These are phyloP conservation scores for Jacaranda mimosifolia DNA, from an alignment of 257 asterid species.

Conservation along the genomic window DNA sequence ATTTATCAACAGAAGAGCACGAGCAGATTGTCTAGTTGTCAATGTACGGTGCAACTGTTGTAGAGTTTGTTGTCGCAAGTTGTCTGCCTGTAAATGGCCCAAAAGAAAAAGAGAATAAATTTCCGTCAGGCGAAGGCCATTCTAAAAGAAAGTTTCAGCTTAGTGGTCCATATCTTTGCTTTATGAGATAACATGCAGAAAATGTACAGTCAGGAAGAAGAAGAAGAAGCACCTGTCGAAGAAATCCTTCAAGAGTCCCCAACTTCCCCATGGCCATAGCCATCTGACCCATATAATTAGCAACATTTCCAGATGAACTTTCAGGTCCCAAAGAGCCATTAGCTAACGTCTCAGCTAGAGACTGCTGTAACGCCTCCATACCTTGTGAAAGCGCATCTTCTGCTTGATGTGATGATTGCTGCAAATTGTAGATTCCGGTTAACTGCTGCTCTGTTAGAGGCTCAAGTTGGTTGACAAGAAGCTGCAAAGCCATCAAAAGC, in stretches of 20 bases:
- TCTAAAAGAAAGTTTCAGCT: too few relatives aligned
- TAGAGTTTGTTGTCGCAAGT: constrained; percentile 43
- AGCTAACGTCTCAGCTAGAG: constrained; percentile 55
- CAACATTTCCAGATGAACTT: constrained; percentile 48
- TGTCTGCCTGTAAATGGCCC: constrained; percentile 39
- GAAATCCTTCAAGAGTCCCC: constrained; percentile 61
- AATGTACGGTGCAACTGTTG: constrained; percentile 43
- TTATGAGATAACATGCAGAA: too few relatives aligned
- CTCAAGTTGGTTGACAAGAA: constrained; percentile 42
- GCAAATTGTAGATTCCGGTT: constrained; percentile 43
- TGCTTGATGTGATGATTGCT: constrained; percentile 54
- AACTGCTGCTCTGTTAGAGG: constrained; percentile 51
- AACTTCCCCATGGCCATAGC: constrained; percentile 63
- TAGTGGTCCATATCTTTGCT: too few relatives aligned
- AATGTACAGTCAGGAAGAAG: neutral
- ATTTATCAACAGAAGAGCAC: constrained; percentile 39
- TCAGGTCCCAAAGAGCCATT: constrained; percentile 38
- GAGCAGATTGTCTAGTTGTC: constrained; percentile 46
- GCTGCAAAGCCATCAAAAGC: constrained; percentile 27
- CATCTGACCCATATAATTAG: constrained; percentile 60
- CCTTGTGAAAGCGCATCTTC: constrained; percentile 63
- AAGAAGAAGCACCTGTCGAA: constrained; percentile 41
- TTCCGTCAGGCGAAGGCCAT: neutral
- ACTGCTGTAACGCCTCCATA: constrained; percentile 52
- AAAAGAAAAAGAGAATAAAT: neutral